Percentiles rank a stretch among this genome's conserved stretches.
These are phyloP conservation scores for Aspergillus chevalieri DNA, from an alignment of 2,329 filamentous ascomycete genomes.

Conservation along the genomic window DNA sequence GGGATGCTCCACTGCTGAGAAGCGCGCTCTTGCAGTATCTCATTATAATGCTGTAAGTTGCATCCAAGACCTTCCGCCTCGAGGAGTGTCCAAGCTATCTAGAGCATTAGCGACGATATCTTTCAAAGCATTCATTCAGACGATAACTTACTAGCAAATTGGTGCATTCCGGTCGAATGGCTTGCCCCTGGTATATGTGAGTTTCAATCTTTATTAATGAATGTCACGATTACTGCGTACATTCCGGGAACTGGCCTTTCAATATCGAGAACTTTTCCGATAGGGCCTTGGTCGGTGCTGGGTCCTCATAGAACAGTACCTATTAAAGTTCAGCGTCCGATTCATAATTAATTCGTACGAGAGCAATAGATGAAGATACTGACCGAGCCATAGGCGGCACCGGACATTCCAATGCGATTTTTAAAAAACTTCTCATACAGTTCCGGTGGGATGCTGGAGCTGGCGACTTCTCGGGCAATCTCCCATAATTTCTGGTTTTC, in stretches of 20 bases:
- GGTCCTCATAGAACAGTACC: neutral
- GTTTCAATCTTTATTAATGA: neutral
- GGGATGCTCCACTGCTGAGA: conserved; percentile 63
- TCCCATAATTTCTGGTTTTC: conserved; percentile 89
- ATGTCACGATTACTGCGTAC: neutral
- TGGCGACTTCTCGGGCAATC: conserved; percentile 44
- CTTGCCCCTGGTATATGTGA: neutral
- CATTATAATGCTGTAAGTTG: conserved; percentile 91
- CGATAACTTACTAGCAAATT: neutral
- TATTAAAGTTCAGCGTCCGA: neutral
- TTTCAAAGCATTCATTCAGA: neutral
- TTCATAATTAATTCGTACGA: neutral
- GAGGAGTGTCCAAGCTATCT: conserved; percentile 65
- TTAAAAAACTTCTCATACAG: conserved; percentile 41
- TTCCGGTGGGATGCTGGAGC: conserved; percentile 50
- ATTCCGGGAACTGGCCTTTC: neutral
- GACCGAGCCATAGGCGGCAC: conserved; percentile 68
- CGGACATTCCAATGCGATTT: conserved; percentile 54
- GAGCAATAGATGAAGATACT: conserved; percentile 24
- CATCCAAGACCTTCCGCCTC: conserved; percentile 76
- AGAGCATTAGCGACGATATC: conserved; percentile 3
- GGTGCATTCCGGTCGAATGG: neutral
- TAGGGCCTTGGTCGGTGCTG: neutral
- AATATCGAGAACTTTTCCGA: neutral
- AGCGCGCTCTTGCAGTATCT: conserved; percentile 69